A percentile compares a stretch with the other conserved stretches of the same genome.
phyloP scores from a whole-genome alignment of 179 eudicot genomes.

The Nepenthes alata region DNA sequence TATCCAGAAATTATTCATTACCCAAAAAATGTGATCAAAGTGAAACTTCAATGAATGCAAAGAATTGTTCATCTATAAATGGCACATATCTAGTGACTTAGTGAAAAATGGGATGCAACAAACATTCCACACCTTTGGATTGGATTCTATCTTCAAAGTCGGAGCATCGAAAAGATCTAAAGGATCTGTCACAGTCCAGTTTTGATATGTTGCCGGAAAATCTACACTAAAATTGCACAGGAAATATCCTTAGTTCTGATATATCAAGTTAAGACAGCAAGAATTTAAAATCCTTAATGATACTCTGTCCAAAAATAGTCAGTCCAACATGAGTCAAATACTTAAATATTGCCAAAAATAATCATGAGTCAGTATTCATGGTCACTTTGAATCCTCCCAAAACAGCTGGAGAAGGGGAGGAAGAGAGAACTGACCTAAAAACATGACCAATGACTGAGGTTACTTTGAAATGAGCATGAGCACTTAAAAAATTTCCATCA shows the following conservation, averaged over 20 bases:
- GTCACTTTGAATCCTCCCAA: background rate
- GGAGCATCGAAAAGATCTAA: constrained; percentile 82
- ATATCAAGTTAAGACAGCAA: background rate
- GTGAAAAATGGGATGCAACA: background rate
- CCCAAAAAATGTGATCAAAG: background rate
- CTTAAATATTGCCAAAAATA: no score
- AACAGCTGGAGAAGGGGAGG: background rate
- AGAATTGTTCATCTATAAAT: background rate
- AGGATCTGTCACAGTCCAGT: constrained; percentile 84
- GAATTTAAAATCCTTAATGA: no score
- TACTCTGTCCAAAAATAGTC: no score
- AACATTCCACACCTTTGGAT: constrained; percentile 58
- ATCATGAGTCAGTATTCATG: no score
- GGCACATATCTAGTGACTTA: background rate
- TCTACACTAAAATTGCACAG: constrained; percentile 56
- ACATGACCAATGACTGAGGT: constrained; percentile 96
- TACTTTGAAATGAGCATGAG: constrained; percentile 50
- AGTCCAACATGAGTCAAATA: no score
- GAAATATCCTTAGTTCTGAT: constrained; percentile 10
- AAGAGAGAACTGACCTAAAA: constrained; percentile 50
- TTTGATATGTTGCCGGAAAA: constrained; percentile 75
- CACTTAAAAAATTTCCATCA: constrained; percentile 62
- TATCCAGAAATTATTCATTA: background rate
- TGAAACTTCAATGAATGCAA: background rate
- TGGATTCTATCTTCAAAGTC: constrained; percentile 61